phyloP scores from a whole-genome alignment of 2,329 filamentous ascomycete species.

The Tothia fuscella region DNA sequence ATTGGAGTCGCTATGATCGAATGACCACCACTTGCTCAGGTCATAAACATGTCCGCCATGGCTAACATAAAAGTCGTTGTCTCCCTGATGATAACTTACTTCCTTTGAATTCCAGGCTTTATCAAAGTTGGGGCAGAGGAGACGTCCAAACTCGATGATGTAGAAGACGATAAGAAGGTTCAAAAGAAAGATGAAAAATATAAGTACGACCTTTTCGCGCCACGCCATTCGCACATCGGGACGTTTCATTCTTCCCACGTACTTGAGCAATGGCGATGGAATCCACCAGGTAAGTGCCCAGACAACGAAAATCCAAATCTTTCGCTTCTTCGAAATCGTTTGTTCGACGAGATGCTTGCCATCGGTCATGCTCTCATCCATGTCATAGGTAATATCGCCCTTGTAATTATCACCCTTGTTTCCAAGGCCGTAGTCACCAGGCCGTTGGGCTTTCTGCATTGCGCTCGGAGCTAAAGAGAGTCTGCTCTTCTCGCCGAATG shows the following conservation, averaged over 20 bases:
- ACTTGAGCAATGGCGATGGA: constrained; percentile 71
- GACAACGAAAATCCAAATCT: constrained; percentile 68
- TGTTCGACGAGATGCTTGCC: constrained; percentile 65
- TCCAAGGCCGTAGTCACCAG: constrained; percentile 82
- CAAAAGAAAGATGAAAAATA: constrained; percentile 66
- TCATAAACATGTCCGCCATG: constrained; percentile 87
- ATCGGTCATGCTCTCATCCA: constrained; percentile 69
- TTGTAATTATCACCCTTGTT: constrained; percentile 69
- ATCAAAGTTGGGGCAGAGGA: constrained; percentile 83
- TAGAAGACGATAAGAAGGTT: constrained; percentile 82
- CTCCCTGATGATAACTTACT: constrained; percentile 57
- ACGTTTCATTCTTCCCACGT: constrained; percentile 86
- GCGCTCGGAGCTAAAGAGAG: constrained; percentile 45
- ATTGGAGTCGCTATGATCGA: constrained; percentile 65
- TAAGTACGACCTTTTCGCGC: constrained; percentile 85
- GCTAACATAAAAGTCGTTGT: constrained; percentile 73
- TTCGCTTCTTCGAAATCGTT: constrained; percentile 50
- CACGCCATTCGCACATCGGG: constrained; percentile 95
- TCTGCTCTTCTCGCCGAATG: constrained; percentile 34
- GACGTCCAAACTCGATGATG: constrained; percentile 72
- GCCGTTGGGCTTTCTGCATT: constrained; percentile 38
- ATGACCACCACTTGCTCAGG: constrained; percentile 74
- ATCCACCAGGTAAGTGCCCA: constrained; percentile 93
- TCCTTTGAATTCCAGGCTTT: constrained; percentile 73
- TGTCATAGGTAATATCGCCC: constrained; percentile 58